These are phyloP conservation scores for Globisporangium rhizosaccharum DNA, from an alignment of 352 stramenopile species.

Conservation along the genomic window DNA sequence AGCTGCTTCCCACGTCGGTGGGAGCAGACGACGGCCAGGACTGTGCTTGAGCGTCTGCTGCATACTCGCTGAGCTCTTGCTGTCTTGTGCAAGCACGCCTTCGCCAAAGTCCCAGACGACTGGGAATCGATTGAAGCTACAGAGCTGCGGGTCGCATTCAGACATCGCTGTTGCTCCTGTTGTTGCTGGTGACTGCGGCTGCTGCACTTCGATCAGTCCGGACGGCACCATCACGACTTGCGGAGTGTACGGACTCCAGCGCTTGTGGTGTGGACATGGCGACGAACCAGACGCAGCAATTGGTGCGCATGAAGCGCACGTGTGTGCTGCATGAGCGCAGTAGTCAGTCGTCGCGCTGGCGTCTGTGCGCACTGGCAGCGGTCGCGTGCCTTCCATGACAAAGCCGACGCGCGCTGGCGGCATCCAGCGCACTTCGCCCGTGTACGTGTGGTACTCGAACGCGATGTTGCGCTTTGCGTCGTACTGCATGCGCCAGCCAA, in stretches of 20 bases:
- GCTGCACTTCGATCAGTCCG: constrained; percentile 37
- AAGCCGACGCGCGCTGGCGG: constrained; percentile 40
- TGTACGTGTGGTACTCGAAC: constrained; percentile 66
- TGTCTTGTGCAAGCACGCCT: constrained; percentile 5
- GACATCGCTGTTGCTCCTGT: not conserved
- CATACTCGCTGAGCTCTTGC: not conserved
- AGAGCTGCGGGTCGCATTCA: constrained; percentile 11
- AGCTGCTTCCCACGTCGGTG: constrained; percentile 57
- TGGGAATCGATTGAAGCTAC: constrained; percentile 52
- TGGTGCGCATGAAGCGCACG: not conserved
- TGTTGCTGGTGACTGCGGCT: constrained; percentile 7
- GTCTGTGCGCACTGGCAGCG: constrained; percentile 18
- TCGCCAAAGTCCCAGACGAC: constrained; percentile 5
- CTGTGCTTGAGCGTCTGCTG: constrained; percentile 6
- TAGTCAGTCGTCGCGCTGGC: not conserved
- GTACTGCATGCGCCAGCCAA: constrained; percentile 54
- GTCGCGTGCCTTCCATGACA: constrained; percentile 41
- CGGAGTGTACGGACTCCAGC: constrained; percentile 41
- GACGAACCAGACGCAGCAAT: constrained; percentile 1
- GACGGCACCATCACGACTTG: constrained; percentile 58
- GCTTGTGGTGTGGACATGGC: constrained; percentile 14
- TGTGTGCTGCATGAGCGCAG: no score
- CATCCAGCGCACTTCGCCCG: constrained; percentile 68
- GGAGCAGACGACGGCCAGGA: constrained; percentile 27
- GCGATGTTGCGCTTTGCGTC: constrained; percentile 40